Evolutionary conservation across 1,284 basidiomycete species (phyloP).

Genomic region (Ustilago esculenta): DNA sequence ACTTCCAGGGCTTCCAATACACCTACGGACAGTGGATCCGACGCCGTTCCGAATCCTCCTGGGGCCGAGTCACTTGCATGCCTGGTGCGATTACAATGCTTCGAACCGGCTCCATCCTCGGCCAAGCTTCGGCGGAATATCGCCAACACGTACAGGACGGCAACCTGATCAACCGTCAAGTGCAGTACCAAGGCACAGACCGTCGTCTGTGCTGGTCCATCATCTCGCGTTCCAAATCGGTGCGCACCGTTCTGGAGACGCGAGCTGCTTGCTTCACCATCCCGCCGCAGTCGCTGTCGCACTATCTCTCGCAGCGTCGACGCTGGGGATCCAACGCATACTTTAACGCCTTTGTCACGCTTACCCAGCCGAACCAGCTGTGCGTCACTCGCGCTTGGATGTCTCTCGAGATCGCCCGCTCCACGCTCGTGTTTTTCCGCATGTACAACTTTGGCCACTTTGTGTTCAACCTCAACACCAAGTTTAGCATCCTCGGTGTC

Average conservation of each 20-base stretch:
- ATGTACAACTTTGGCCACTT: slow-evolving; percentile 36
- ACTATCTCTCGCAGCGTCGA: slow-evolving; percentile 36
- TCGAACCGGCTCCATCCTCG: slow-evolving; percentile 21
- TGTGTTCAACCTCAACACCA: slow-evolving; percentile 20
- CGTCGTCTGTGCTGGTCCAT: slow-evolving; percentile 33
- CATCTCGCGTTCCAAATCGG: slow-evolving; percentile 30
- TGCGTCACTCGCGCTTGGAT: slow-evolving; percentile 30
- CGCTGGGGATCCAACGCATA: slow-evolving; percentile 39
- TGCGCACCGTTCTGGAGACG: slow-evolving; percentile 31
- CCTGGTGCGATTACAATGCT: slow-evolving; percentile 36
- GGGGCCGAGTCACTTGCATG: slow-evolving; percentile 36
- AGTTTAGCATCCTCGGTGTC: slow-evolving; percentile 18
- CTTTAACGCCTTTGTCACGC: slow-evolving; percentile 29
- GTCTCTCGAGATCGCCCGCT: slow-evolving; percentile 18
- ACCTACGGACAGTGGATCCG: slow-evolving; percentile 38
- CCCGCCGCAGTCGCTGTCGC: slow-evolving; percentile 24
- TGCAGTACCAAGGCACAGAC: slow-evolving; percentile 34
- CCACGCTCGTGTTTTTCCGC: slow-evolving; percentile 27
- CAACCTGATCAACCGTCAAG: slow-evolving; percentile 28
- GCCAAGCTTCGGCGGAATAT: slow-evolving; percentile 26
- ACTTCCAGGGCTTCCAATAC: slow-evolving; percentile 37
- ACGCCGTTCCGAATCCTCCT: slow-evolving; percentile 22
- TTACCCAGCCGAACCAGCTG: slow-evolving; percentile 20
- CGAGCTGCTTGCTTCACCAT: slow-evolving; percentile 37
- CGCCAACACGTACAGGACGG: slow-evolving; percentile 24